Evolutionary conservation across 2,329 filamentous ascomycete species (phyloP), one percentile per base, ranked within the genome.

Genomic region (Malbranchea zuffiana): DNA sequence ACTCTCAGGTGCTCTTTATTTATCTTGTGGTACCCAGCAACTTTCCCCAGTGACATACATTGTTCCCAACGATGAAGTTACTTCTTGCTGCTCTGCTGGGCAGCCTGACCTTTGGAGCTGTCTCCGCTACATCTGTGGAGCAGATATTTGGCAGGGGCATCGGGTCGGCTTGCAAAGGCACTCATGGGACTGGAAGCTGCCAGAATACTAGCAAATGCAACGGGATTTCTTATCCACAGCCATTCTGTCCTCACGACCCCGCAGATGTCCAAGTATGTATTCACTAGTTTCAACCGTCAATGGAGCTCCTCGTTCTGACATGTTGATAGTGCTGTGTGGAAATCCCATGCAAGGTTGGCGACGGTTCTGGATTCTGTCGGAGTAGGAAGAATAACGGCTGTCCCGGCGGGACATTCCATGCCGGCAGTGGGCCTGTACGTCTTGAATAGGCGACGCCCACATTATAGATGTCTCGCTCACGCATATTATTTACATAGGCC

Each of bases 291-390:
- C n/a, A n/a, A n/a, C n/a, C n/a, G n/a, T n/a, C n/a, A n/a, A n/a
- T n/a, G n/a, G n/a, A n/a, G n/a, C n/a, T n/a, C n/a, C n/a, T n/a
- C n/a, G n/a, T n/a, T n/a, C n/a, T n/a, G n/a, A n/a, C n/a, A n/a
- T n/a, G n/a, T n/a, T n/a, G n/a, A n/a, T n/a, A n/a, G n/a, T 32
- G 29, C 17, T 32, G 29, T 20, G 29, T 32, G 15, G 29, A 32
- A 18, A 17, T 19, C 3, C 7, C 19, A 15, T 32, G 29, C 29
- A n/a, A 10, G 11, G 23, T 20, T 6, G 17, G 13, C 10, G 29
- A 17, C 4, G 29, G 29, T 12, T 18, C 15, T 18, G 29, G 29
- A n/a, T 18, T 32, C 29, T 32, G 29, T 20, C 29, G 29, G 6
- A 32, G 29, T 15, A 4, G 11, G 8, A 19, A n/a, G 26, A 11